These are phyloP conservation scores for Circinella umbellata DNA, from an alignment of 371 early-diverging fungal species.

Conservation along the genomic window DNA sequence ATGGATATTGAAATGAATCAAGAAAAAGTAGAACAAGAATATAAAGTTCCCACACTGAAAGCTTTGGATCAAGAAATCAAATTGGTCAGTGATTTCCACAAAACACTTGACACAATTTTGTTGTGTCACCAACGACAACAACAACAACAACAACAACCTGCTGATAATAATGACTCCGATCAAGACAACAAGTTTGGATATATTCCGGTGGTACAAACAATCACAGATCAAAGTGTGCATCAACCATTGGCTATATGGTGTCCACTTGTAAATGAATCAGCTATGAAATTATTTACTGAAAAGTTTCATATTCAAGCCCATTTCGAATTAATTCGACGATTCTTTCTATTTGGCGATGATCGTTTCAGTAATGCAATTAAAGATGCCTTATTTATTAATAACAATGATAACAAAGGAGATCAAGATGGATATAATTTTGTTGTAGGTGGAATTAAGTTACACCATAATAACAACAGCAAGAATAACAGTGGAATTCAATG, in stretches of 20 bases:
- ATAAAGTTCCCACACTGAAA: neutral
- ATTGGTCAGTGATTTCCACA: slow-evolving; percentile 15
- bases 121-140: slow-evolving; percentile 6
- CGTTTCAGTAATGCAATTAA: slow-evolving; percentile 39
- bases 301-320: slow-evolving; percentile 51
- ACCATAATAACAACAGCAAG: too few relatives aligned
- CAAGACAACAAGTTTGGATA: slow-evolving; percentile 6
- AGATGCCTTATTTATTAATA: slow-evolving; percentile 37
- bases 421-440: neutral
- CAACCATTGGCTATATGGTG: slow-evolving; percentile 42
- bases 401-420: neutral
- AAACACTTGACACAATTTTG: slow-evolving; percentile 23
- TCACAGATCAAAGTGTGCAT: slow-evolving; percentile 36
- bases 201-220: slow-evolving; percentile 42
- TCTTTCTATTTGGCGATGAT: slow-evolving; percentile 47
- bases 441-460: too few relatives aligned
- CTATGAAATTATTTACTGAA: slow-evolving; percentile 51
- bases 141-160: neutral
- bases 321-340: slow-evolving; percentile 38
- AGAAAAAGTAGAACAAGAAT: neutral
- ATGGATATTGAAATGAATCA: slow-evolving; percentile 6
- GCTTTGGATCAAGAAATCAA: slow-evolving; percentile 4
- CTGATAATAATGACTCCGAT: neutral
- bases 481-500: slow-evolving; percentile 23
- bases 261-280: slow-evolving; percentile 51